Evolutionary conservation across 108 stramenopile species (phyloP), one percentile per base, ranked within the genome.

Genomic region (Fistulifera pelliculosa): DNA sequence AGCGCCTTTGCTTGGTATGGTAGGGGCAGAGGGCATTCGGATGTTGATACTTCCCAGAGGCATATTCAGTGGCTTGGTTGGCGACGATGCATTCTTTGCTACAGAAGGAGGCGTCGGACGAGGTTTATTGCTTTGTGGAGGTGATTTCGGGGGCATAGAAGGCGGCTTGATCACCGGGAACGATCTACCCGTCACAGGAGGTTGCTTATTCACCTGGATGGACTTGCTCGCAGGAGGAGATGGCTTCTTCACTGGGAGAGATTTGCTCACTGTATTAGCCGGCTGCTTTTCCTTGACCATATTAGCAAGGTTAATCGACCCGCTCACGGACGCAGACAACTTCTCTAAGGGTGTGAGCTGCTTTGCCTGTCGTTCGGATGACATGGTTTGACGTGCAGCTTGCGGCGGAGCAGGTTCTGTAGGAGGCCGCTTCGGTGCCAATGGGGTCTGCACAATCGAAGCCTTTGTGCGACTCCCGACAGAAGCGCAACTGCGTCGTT

Each of bases 401-500:
- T n/a, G 60, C 25, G 16, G 56, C 47, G 28, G 11, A 8, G 17
- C 11, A 25, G 58, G 47, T 49, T 52, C n/a, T 13, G 26, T 31
- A 23, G 31, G 31, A 52, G 27, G 24, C 27, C 0, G 38, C 48
- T 59, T n/a, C 19, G 17, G 28, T 8, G 21, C 41, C 7, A 18
- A 41, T 40, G 10, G 39, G 43, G 35, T 43, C 17, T 48, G 35
- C 22, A 58, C 18, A 13, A 22, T 40, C 65, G 63, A 79, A 17
- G 67, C 73, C 54, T 79, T 73, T 66, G 62, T 12, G 53, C 66
- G 49, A 62, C 51, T 7, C 63, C 59, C 0, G 73, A 74, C 16
- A 74, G 50, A 7, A 70, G 63, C n/a, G 64, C 28, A 19, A 78
- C 51, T 17, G 64, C 41, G 13, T 41, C 48, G 31, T 78, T 78